Evolutionary conservation across 164 flowering plant genomes (phyloP), one percentile per base, ranked within the genome.

Genomic region (Chimonanthus salicifolius): DNA sequence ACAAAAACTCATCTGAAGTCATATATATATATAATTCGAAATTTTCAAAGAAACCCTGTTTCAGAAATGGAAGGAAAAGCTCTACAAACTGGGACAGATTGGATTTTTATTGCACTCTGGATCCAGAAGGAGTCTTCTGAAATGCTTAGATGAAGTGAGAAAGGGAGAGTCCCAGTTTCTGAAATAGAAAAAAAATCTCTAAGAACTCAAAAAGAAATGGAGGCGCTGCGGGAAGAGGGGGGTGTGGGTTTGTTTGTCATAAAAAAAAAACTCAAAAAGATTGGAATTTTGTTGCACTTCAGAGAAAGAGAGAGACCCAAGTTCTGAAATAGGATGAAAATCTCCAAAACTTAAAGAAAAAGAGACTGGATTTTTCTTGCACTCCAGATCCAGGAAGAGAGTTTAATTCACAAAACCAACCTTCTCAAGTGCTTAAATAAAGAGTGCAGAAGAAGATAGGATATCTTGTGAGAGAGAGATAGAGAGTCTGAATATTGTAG

Each of bases 361-460:
- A 66, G 3, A 63, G 46, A 63, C 11, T 33, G 3, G 66, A 63
- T 7, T 33, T 63, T 63, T 63, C 66, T 5, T 16, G 58, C 5
- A 33, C 65, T 67, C 18, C 13, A 33, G 72, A 72, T 76, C 60
- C 45, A 33, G 66, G 8, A 58, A 67, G 63, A 20, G 10, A 50
- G 63, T 33, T 10, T 21, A 48, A 49, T 62, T 8, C 21, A 21
- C 7, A 3, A 72, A 64, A 71, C 62, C 74, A 62, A 43, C 16
- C 15, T 72, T 64, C 62, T n/a, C 15, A 64, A 64, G 43, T 11
- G 47, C 48, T 1, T 3, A 45, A 49, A 63, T 47, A 7, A 60
- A 43, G 16, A 16, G 21, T 63, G 10, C 20, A 21, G 21, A 63
- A 33, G 66, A 16, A 46, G 58, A 16, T 4, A 58, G 6, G 6